Base-by-base conservation (phyloP, 352 stramenopile species). In the Phytophthora chlamydospora region DNA sequence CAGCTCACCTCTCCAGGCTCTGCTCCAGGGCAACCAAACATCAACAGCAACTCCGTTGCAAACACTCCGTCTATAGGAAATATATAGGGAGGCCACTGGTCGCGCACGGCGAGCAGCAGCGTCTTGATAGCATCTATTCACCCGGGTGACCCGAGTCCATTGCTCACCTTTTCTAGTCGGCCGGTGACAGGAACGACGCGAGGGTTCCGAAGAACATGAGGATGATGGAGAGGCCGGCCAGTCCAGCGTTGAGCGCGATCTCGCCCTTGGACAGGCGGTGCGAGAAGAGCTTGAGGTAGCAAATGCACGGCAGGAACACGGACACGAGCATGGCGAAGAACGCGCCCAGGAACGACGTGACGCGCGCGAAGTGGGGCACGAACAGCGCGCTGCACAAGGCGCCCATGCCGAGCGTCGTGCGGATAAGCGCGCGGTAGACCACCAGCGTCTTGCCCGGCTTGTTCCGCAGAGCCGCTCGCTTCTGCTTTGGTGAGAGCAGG, bases 291-390 rank as follows among this genome's bases (percentile, higher is more conserved):
- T 92, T 91, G 58, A 95, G 61, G 77, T 93, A 95, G 71, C 82
- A 93, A 5, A 91, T 56, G 58, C 85, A 93, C 39, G 88, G 88
- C 42, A 95, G 78, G 61, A 91, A 90, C n/a, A 93, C 72, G 5
- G 79, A 90, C 27, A 88, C 84, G 19, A 93, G 68, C 80, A 93
- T 93, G 41, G 85, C 83, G 55, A 93, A 96, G 58, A 95, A 94
- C 17, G 88, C 81, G 13, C 88, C 88, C 14, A 95, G 63, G 56
- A 96, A 95, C 16, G 83, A 91, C 50, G 83, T 94, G 36, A 95
- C 72, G 17, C 83, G 84, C 11, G 86, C 88, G 65, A 96, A 96
- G 55, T 93, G 80, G 32, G 88, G 88, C 49, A 96, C 77, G 40
- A 82, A 90, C 24, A 95, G 59, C 27, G 80, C 85, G 33, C 82